Evolutionary conservation across 2,329 filamentous ascomycete genomes (phyloP).

Genomic region (Monilinia fructigena): DNA sequence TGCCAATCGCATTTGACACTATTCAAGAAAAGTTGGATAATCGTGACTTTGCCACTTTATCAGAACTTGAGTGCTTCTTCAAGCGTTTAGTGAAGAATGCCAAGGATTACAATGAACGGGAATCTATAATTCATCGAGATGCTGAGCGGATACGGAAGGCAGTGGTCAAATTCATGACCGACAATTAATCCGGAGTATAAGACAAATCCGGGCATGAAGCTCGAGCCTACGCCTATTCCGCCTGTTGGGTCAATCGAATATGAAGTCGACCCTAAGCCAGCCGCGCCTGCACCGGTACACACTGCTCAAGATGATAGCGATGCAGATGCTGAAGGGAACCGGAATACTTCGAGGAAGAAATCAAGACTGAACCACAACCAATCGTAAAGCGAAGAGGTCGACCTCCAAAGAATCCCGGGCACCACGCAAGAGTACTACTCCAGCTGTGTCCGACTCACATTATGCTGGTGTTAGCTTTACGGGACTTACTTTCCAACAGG

Average conservation of each 20-base stretch:
- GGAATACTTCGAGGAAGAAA: conserved; percentile 38
- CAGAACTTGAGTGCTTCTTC: conserved; percentile 77
- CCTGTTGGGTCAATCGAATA: neutral
- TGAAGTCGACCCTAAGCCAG: neutral
- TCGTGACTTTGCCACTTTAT: conserved; percentile 66
- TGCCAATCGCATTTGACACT: conserved; percentile 75
- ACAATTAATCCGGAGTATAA: conserved; percentile 80
- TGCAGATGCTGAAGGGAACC: conserved; percentile 40
- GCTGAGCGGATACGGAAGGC: conserved; percentile 85
- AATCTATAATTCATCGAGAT: conserved; percentile 73
- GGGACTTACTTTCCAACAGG: conserved; percentile 76
- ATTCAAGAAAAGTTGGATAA: conserved; percentile 73
- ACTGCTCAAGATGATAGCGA: conserved; percentile 46
- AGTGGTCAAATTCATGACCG: conserved; percentile 83
- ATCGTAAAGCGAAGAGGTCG: conserved; percentile 32
- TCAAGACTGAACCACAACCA: conserved; percentile 29
- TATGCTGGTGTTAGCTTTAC: conserved; percentile 62
- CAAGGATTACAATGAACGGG: conserved; percentile 77
- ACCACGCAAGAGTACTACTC: conserved; percentile 42
- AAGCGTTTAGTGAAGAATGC: conserved; percentile 87
- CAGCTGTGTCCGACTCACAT: conserved; percentile 51
- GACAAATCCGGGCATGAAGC: conserved; percentile 60
- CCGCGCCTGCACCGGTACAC: conserved; percentile 41
- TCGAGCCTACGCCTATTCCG: conserved; percentile 57
- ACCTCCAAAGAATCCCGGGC: conserved; percentile 34